Evolutionary conservation across 2,329 filamentous ascomycete species (phyloP).

Genomic region (Diplocarpon mali): DNA sequence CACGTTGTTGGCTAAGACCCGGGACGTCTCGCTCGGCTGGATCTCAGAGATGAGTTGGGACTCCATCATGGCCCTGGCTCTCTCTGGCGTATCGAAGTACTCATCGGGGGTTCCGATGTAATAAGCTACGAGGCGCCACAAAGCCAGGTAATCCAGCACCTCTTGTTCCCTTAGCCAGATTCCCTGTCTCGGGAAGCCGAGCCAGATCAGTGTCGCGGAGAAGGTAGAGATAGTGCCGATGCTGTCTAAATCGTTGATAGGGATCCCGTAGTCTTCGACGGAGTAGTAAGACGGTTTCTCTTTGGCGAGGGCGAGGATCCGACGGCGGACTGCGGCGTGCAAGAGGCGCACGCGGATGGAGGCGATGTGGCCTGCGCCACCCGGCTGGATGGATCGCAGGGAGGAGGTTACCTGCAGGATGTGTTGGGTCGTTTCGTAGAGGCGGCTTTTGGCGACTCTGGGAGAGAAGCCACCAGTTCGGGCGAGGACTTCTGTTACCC

Average conservation of each 20-base stretch:
- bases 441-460: slow-evolving; percentile 52
- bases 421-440: slow-evolving; percentile 66
- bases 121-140: slow-evolving; percentile 67
- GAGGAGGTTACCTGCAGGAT: slow-evolving; percentile 60
- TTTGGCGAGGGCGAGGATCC: slow-evolving; percentile 49
- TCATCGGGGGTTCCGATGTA: slow-evolving; percentile 58
- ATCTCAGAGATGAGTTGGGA: slow-evolving; percentile 56
- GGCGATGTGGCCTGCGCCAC: slow-evolving; percentile 53
- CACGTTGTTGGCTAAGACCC: slow-evolving; percentile 63
- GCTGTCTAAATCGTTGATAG: slow-evolving; percentile 66
- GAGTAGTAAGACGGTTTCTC: slow-evolving; percentile 51
- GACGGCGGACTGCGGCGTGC: slow-evolving; percentile 54
- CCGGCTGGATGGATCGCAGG: slow-evolving; percentile 54
- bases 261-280: slow-evolving; percentile 45
- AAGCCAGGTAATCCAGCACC: slow-evolving; percentile 56
- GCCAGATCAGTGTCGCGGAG: slow-evolving; percentile 54
- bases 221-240: slow-evolving; percentile 64
- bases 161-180: slow-evolving; percentile 53
- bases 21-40: slow-evolving; percentile 49
- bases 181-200: slow-evolving; percentile 62
- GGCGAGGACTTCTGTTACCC: slow-evolving; percentile 63
- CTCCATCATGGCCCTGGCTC: slow-evolving; percentile 55
- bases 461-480: slow-evolving; percentile 64
- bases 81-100: slow-evolving; percentile 43
- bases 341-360: slow-evolving; percentile 58